Evolutionary conservation across 2,329 filamentous ascomycete species (phyloP), one percentile per base, ranked within the genome.

Genomic region (Zasmidium cellare): DNA sequence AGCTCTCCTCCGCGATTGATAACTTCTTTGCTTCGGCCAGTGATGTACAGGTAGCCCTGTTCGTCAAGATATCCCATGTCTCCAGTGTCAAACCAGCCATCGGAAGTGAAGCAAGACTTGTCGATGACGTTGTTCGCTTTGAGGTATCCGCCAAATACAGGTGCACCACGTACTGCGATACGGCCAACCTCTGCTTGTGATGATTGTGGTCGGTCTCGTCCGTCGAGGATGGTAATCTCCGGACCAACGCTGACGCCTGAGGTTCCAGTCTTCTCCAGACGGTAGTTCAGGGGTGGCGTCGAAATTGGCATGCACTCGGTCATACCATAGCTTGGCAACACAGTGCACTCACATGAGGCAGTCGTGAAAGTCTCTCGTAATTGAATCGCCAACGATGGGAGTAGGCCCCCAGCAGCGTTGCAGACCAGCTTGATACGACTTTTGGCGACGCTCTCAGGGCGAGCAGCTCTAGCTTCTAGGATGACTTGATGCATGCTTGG

Each of bases 231-330:
- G 3, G 76, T 68, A 9, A 84, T 71, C 22, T 83, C 81, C 5
- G 81, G 81, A 1, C 82, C 82, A 7, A 78, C 77, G 24, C 75
- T 77, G 49, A 82, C 69, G 23, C 82, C 82, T 1, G 81, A 84
- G 2, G 82, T 84, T 1, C 82, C 82, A 45, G 77, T 74, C 3
- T 79, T 78, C 54, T 83, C 80, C 3, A 84, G 74, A 24, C 71
- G 69, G 63, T 84, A 84, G 60, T 78, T 67, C n/a, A 82, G 69
- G 0, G 80, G 81, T 1, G 82, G 82, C 2, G 81, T 82, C 2
- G 80, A 82, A 48, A 84, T 84, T 0, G 82, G 82, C 80, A 84
- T 84, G 63, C 82, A 84, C 71, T 84, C 82, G 1, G 82, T 85
- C 82, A 85, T 84, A 18, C 82, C 82, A 62, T 85, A 84, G 61